Base-by-base conservation (phyloP, 169 alveolate genomes). In the Plasmodium chabaudi region DNA sequence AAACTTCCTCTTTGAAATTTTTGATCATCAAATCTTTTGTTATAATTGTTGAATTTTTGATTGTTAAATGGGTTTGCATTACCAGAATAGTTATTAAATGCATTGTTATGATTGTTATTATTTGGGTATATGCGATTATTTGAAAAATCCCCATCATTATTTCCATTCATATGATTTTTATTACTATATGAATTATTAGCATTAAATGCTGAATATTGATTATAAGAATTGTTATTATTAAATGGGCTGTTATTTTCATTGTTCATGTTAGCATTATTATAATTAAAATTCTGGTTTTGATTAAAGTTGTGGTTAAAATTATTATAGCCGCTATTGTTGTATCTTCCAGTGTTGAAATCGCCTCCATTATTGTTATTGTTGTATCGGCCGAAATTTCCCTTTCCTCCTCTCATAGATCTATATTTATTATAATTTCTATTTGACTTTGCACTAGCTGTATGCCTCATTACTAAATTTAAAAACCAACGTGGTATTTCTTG, bases 401-500 rank as follows among this genome's bases (percentile, higher is more conserved):
- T 34, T 6, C 71, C 71, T 1, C 71, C 67, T 46, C 64, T 75
- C 23, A 53, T 63, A 3, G 74, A 55, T 21, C 56, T 75, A 56
- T 63, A 75, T 63, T 44, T 75, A 34, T 34, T 34, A n/a, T 61
- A 75, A 63, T 63, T 75, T 64, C 88, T 23, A 63, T 75, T 75
- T 19, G 75, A 61, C 34, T 63, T 75, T 10, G 88, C 88, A 25
- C 88, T 75, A 12, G 88, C 88, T 68, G 89, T 64, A 57, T 67
- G 27, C 72, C 88, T 84, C 91, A 84, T 72, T 46, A 94, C 96
- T 47, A 94, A 87, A 61, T 88, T 93, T 51, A 88, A 73, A 79
- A 93, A 94, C 96, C 96, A 94, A 46, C 61, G 82, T 2, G 96
- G 96, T 34, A 94, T 86, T 15, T 87, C 93, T 53, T 94, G 96